These are phyloP conservation scores for Pseudogymnoascus sp. DNA, from an alignment of 2,329 filamentous ascomycete genomes.

Conservation along the genomic window DNA sequence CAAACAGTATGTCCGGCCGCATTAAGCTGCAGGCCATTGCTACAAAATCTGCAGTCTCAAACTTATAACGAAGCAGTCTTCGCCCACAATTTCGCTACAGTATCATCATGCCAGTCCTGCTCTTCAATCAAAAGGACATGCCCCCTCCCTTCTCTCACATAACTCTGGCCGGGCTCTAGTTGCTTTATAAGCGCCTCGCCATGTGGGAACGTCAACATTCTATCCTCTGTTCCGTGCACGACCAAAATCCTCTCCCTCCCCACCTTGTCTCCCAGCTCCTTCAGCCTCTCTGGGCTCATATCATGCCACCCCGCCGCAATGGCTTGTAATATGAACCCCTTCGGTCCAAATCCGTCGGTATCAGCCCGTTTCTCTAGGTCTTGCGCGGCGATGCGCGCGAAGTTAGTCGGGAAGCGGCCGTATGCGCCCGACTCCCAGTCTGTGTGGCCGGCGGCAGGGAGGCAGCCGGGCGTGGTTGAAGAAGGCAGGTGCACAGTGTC, in stretches of 20 bases:
- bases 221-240: conserved; percentile 66
- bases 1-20: background rate
- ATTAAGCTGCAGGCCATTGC: background rate
- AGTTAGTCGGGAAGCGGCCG: conserved; percentile 62
- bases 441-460: conserved; percentile 27
- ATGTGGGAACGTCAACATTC: conserved; percentile 69
- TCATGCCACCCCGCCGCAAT: conserved; percentile 73
- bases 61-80: conserved; percentile 2
- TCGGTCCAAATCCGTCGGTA: conserved; percentile 50
- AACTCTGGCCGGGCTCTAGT: conserved; percentile 52
- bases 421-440: conserved; percentile 29
- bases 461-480: conserved; percentile 32
- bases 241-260: conserved; percentile 69
- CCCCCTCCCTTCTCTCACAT: conserved; percentile 62
- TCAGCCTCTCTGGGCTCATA: conserved; percentile 62
- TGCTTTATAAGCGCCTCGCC: conserved; percentile 59
- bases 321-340: conserved; percentile 69
- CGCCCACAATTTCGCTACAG: conserved; percentile 39
- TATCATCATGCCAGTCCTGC: conserved; percentile 57
- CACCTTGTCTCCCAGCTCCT: conserved; percentile 56
- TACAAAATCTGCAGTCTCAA: background rate
- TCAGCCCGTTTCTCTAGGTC: conserved; percentile 66
- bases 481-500: conserved; percentile 51
- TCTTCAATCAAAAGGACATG: conserved; percentile 71
- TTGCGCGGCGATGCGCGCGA: conserved; percentile 72